Base-by-base conservation (phyloP, 2,329 filamentous ascomycete species). In the Sclerotinia glacialis region DNA sequence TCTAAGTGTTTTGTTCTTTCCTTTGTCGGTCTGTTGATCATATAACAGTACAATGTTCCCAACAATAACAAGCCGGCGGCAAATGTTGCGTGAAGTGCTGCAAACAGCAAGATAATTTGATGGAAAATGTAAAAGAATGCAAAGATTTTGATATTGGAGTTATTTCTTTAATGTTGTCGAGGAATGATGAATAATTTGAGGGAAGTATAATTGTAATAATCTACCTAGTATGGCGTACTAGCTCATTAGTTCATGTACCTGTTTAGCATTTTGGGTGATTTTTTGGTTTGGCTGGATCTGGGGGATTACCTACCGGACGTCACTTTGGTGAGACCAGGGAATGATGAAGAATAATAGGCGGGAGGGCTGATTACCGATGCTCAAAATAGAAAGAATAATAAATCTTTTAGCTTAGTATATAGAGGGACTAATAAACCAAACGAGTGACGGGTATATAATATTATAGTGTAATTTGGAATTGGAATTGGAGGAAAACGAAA, bases 151-250 rank as follows among this genome's bases (percentile, higher is more conserved):
- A 34, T 64, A 7, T n/a, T 55, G 11, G 7, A 16, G 31, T n/a
- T 21, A 42, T 8, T 59, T 31, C 5, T 47, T 44, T n/a, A 58
- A 62, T 50, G 28, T 52, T 21, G 8, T 65, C 18, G 63, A 65
- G 53, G 63, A 65, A 65, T 65, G 63, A 65, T 50, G 40, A 59
- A 59, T 59, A 50, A 49, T 50, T 31, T 50, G 28, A 26, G 61
- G 58, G n/a, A 42, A 55, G 50, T 44, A 11, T 2, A 12, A 37
- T 37, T 37, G 37, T 9, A 37, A 54, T 34, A 49, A 37, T 40
- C 44, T 47, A n/a, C n/a, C n/a, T n/a, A n/a, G n/a, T n/a, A 50
- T 40, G 26, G 26, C 26, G 56, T 16, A 31, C 40, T 59, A 59
- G 23, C 23, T 46, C 37, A 46, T 46, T 46, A 46, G 46, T 23